Evolutionary conservation across 192 early-diverging fungal species (phyloP).

Genomic region (Chytriomyces hyalinus): DNA sequence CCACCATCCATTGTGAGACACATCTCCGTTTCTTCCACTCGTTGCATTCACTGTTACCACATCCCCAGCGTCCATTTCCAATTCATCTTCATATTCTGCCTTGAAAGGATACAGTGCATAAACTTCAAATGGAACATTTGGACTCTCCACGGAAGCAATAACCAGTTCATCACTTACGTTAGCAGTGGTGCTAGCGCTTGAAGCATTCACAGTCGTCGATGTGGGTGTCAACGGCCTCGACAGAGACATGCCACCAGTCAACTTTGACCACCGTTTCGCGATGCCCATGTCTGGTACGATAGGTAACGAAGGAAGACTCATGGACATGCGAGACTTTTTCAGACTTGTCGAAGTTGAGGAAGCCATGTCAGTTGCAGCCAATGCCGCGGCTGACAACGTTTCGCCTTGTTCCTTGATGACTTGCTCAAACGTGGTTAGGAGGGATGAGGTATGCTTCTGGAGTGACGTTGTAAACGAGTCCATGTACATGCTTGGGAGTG

Average conservation of each 20-base stretch:
- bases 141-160: background rate
- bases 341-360: background rate
- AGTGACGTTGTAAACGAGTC: background rate
- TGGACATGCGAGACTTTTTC: background rate
- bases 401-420: background rate
- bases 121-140: background rate
- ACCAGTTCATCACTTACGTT: too few relatives aligned
- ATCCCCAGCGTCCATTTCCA: conserved; percentile 4
- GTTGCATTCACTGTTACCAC: conserved; percentile 6
- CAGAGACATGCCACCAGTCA: background rate
- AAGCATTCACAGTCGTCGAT: background rate
- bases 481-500: background rate
- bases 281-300: background rate
- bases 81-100: conserved; percentile 7
- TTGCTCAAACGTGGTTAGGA: background rate
- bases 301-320: background rate
- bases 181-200: too few relatives aligned
- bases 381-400: background rate
- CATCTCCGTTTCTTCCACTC: conserved; percentile 1
- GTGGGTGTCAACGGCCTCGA: background rate
- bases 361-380: background rate
- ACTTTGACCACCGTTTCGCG: background rate
- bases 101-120: background rate
- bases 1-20: background rate
- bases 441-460: background rate